Evolutionary conservation across 495 filamentous ascomycete genomes (phyloP).

Genomic region (Usnea hakonensis): DNA sequence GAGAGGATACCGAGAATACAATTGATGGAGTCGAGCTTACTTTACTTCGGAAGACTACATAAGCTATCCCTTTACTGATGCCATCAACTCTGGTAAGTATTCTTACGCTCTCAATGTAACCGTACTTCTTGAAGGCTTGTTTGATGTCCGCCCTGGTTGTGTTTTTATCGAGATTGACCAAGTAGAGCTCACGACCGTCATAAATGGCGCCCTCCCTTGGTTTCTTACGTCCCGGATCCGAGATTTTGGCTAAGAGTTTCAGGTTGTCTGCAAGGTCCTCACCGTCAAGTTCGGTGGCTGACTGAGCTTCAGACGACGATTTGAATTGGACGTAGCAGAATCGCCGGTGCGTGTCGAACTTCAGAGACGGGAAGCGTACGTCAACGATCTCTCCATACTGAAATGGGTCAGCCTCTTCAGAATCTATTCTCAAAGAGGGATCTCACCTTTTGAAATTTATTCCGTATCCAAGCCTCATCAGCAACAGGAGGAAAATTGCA

Average conservation of each 20-base stretch:
- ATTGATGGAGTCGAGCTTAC: constrained; percentile 26
- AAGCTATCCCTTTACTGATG: constrained; percentile 63
- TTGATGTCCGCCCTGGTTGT: constrained; percentile 59
- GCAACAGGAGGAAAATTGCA: constrained; percentile 84
- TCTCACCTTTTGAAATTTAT: constrained; percentile 59
- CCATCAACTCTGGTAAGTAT: constrained; percentile 58
- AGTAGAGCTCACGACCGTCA: constrained; percentile 81
- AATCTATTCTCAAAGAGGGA: constrained; percentile 4
- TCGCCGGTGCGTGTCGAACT: constrained; percentile 75
- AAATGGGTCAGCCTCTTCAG: constrained; percentile 22
- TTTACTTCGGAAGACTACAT: constrained; percentile 67
- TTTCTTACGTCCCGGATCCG: constrained; percentile 69
- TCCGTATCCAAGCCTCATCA: constrained; percentile 70
- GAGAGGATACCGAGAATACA: background rate
- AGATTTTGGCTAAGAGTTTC: constrained; percentile 69
- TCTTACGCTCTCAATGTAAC: constrained; percentile 60
- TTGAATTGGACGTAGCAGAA: constrained; percentile 93
- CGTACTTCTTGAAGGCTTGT: constrained; percentile 64
- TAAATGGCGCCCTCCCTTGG: constrained; percentile 70
- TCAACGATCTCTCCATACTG: constrained; percentile 74
- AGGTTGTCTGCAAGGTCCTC: constrained; percentile 55
- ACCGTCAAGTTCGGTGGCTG: constrained; percentile 64
- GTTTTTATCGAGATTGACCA: constrained; percentile 62
- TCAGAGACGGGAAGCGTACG: constrained; percentile 83
- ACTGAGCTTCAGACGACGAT: constrained; percentile 51